Conservation (phyloP, 139 green algal genomes). For the Chlamydomonas incerta region DNA sequence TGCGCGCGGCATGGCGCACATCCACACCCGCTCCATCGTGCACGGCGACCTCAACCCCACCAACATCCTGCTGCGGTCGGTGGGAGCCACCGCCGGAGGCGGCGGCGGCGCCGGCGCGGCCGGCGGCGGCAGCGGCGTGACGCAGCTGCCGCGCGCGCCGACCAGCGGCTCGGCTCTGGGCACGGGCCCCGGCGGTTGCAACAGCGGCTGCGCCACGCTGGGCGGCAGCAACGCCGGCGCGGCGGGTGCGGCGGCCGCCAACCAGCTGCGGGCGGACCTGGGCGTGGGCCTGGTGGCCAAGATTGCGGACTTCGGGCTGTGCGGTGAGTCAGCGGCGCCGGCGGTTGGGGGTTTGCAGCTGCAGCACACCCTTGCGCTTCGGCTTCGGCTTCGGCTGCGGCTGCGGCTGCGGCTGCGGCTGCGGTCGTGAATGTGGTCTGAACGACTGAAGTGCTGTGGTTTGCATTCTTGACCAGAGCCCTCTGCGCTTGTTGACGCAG, state of each 20-base stretch:
- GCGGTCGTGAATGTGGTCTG: too few relatives aligned
- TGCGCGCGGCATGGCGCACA: slow-evolving; percentile 53
- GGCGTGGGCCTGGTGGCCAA: slow-evolving; percentile 22
- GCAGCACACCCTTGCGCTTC: too few relatives aligned
- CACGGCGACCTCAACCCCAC: slow-evolving; percentile 58
- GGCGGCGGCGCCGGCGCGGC: background rate
- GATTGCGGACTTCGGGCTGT: slow-evolving; percentile 59
- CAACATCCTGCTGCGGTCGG: slow-evolving; percentile 48
- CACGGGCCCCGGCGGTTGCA: background rate
- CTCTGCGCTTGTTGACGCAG: too few relatives aligned
- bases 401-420: too few relatives aligned
- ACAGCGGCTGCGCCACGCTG: background rate
- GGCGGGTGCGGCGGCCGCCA: background rate
- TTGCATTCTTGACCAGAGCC: too few relatives aligned
- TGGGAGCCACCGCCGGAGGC: background rate
- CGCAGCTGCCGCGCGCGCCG: too few relatives aligned
- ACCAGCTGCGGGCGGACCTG: slow-evolving; percentile 1
- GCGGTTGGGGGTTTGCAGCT: too few relatives aligned
- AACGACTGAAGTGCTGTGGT: too few relatives aligned
- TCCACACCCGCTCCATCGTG: slow-evolving; percentile 50
- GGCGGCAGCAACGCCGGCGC: background rate
- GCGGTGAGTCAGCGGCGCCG: background rate
- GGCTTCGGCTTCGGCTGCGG: too few relatives aligned
- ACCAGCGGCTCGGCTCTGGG: background rate
- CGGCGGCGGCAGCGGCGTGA: background rate